These are phyloP conservation scores for Acacia concinna DNA, from an alignment of 331 rosid species.

Conservation along the genomic window DNA sequence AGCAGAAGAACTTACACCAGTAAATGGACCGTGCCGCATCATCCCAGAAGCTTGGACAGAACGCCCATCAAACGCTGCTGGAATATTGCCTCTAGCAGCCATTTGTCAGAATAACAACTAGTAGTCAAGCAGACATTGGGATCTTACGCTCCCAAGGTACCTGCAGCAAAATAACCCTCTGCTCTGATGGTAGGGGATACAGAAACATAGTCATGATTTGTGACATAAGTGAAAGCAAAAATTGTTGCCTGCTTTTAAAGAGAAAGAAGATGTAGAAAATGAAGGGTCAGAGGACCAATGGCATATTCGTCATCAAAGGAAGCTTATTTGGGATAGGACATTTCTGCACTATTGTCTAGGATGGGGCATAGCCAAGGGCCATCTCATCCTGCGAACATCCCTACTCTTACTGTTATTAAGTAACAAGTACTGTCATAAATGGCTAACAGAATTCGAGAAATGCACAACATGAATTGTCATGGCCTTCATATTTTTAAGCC, in stretches of 20 bases:
- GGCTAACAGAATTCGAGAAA: background rate
- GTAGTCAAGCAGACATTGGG: conserved; percentile 27
- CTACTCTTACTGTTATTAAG: background rate
- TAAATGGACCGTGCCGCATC: conserved; percentile 56
- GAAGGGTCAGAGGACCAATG: background rate
- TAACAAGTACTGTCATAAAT: background rate
- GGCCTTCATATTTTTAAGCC: background rate
- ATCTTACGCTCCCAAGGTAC: conserved; percentile 7
- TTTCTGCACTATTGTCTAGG: background rate
- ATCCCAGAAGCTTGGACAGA: conserved; percentile 48
- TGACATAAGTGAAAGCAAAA: background rate
- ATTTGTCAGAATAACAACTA: conserved; percentile 32
- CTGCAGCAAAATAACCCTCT: conserved; percentile 23
- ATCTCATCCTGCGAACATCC: background rate
- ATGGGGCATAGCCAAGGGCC: background rate
- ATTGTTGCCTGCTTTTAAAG: background rate
- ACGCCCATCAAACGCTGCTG: conserved; percentile 40
- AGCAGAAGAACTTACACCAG: conserved; percentile 42
- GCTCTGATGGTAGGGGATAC: conserved; percentile 3
- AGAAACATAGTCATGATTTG: background rate
- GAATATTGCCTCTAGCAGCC: conserved; percentile 51
- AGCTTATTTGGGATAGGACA: background rate
- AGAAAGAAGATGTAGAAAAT: background rate
- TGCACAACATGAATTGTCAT: background rate
- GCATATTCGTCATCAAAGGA: background rate